Conservation (phyloP, 2,329 filamentous ascomycete species). For the Fusarium pilosicola region DNA sequence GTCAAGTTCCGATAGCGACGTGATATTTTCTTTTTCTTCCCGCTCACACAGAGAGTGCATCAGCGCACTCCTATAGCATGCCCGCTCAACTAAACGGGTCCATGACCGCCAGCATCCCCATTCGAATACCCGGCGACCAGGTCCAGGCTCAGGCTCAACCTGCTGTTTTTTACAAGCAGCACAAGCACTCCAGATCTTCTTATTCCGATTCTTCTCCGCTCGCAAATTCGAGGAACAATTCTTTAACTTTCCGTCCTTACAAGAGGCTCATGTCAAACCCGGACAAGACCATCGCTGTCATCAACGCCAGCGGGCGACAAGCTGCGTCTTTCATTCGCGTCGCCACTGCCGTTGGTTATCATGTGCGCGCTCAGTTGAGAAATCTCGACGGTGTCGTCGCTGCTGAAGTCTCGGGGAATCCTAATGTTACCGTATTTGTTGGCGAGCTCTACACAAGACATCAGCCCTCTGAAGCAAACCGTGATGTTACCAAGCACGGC, state of each 20-base stretch:
- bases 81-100: conserved; percentile 53
- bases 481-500: conserved; percentile 75
- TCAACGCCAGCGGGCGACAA: conserved; percentile 96
- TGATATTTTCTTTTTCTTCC: conserved; percentile 31
- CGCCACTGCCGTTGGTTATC: conserved; percentile 91
- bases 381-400: conserved; percentile 89
- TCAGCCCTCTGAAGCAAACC: conserved; percentile 59
- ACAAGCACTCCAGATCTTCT: conserved; percentile 71
- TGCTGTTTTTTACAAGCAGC: conserved; percentile 54
- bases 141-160: conserved; percentile 24
- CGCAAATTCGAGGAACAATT: conserved; percentile 65
- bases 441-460: conserved; percentile 71
- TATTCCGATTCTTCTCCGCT: conserved; percentile 70
- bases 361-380: conserved; percentile 90
- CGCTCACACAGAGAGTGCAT: conserved; percentile 34
- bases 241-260: conserved; percentile 67
- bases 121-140: conserved; percentile 51
- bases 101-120: conserved; percentile 52
- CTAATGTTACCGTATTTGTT: conserved; percentile 75
- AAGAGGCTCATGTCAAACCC: conserved; percentile 68
- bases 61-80: conserved; percentile 47
- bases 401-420: conserved; percentile 82
- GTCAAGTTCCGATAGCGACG: conserved; percentile 26
- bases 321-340: conserved; percentile 95
- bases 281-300: conserved; percentile 87